Percentiles rank a stretch among this genome's conserved stretches.
phyloP scores from a whole-genome alignment of 139 green algal species.

The Astrephomene gubernaculifera region DNA sequence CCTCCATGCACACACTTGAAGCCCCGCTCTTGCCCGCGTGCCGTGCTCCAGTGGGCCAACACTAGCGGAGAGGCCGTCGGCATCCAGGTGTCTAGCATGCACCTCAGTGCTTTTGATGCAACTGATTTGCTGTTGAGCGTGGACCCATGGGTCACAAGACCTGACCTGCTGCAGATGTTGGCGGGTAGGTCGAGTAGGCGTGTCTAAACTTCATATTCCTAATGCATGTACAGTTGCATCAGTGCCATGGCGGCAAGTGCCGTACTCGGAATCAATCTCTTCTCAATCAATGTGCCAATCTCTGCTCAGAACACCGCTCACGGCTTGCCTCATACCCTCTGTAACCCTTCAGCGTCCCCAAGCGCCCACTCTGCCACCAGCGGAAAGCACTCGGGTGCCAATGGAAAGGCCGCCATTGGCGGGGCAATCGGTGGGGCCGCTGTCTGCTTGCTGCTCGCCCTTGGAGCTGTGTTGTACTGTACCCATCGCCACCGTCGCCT shows the following conservation, averaged over 20 bases:
- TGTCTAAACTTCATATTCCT: too few relatives aligned
- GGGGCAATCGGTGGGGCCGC: slow-evolving; percentile 7
- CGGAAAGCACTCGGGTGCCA: too few relatives aligned
- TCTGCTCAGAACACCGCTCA: too few relatives aligned
- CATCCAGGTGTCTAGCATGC: neutral
- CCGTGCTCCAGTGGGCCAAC: neutral
- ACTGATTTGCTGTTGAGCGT: neutral
- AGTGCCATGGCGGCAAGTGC: too few relatives aligned
- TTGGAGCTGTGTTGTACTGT: neutral
- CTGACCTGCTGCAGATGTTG: slow-evolving; percentile 8
- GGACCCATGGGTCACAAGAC: neutral
- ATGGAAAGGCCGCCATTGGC: slow-evolving; percentile 19
- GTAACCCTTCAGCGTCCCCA: too few relatives aligned
- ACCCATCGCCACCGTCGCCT: neutral
- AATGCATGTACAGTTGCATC: too few relatives aligned
- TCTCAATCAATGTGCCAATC: too few relatives aligned
- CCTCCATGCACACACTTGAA: too few relatives aligned
- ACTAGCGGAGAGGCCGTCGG: neutral
- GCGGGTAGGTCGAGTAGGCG: slow-evolving; percentile 5
- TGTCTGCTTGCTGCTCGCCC: neutral
- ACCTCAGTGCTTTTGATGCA: neutral
- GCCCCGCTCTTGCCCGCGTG: too few relatives aligned
- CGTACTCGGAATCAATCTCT: too few relatives aligned
- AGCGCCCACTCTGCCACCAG: too few relatives aligned
- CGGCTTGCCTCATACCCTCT: too few relatives aligned